Conservation (phyloP, 2,329 filamentous ascomycete species). For the Talaromyces sp. region DNA sequence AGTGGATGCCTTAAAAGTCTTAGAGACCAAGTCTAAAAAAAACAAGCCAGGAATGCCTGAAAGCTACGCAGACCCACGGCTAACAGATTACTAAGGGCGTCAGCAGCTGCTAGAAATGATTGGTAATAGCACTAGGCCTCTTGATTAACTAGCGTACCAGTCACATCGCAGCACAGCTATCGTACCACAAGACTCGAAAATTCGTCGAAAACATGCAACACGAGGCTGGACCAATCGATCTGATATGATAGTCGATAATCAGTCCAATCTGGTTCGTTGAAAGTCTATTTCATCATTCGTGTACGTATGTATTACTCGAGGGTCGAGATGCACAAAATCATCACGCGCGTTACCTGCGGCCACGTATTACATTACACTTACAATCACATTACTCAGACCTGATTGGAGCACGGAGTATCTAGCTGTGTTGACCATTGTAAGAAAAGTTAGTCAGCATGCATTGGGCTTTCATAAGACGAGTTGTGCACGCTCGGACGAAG, state of each 20-base stretch:
- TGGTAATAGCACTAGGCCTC: not conserved
- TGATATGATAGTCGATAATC: not conserved
- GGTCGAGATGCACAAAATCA: not conserved
- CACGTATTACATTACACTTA: not conserved
- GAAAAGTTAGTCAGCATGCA: not conserved
- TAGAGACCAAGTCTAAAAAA: not conserved
- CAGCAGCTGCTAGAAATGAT: not conserved
- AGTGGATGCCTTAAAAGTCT: not conserved
- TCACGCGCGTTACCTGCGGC: not conserved
- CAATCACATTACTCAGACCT: not conserved
- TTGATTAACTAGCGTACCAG: not conserved
- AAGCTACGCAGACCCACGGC: not conserved
- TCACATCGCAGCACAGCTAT: not conserved
- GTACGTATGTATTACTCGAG: not conserved
- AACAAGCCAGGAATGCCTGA: constrained; percentile 1
- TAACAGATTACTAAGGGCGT: not conserved
- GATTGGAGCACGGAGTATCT: no score
- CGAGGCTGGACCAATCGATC: not conserved
- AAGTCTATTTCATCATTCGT: not conserved
- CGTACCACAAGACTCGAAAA: not conserved
- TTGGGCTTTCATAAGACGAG: not conserved
- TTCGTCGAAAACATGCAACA: not conserved
- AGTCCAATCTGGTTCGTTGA: not conserved
- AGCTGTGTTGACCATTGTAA: not conserved
- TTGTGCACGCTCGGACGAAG: constrained; percentile 7